These are phyloP conservation scores for Neospermospora avenae DNA, from an alignment of 2,329 filamentous ascomycete species.

Conservation along the genomic window DNA sequence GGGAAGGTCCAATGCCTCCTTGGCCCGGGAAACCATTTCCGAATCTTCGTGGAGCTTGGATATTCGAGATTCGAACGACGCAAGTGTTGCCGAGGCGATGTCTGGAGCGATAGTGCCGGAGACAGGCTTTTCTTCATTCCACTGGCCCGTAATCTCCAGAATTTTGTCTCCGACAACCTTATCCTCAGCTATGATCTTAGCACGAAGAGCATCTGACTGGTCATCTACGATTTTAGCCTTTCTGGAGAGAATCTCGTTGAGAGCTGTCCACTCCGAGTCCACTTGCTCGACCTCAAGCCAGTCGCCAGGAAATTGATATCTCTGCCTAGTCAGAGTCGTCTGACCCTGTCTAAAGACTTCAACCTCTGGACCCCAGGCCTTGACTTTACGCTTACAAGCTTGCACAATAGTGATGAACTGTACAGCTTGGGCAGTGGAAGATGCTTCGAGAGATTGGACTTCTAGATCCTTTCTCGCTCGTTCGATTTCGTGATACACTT, in stretches of 20 bases:
- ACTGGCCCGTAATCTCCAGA: slow-evolving; percentile 75
- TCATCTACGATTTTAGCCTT: slow-evolving; percentile 96
- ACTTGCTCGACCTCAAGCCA: slow-evolving; percentile 97
- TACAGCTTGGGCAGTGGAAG: slow-evolving; percentile 93
- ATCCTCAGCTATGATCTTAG: slow-evolving; percentile 93
- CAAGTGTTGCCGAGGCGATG: slow-evolving; percentile 78
- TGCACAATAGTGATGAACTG: slow-evolving; percentile 98
- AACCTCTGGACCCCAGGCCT: slow-evolving; percentile 91
- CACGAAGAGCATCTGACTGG: slow-evolving; percentile 89
- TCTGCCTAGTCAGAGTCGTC: slow-evolving; percentile 83
- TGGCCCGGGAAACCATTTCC: slow-evolving; percentile 92
- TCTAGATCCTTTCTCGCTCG: slow-evolving; percentile 89
- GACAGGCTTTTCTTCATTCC: slow-evolving; percentile 96
- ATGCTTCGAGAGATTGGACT: slow-evolving; percentile 85
- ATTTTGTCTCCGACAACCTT: slow-evolving; percentile 88
- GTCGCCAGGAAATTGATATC: slow-evolving; percentile 89
- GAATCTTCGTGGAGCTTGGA: slow-evolving; percentile 82
- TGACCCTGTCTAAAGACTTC: slow-evolving; percentile 95
- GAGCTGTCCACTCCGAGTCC: slow-evolving; percentile 89
- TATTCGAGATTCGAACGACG: slow-evolving; percentile 79
- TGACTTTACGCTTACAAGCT: slow-evolving; percentile 90
- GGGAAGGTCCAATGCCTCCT: slow-evolving; percentile 91
- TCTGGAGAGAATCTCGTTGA: slow-evolving; percentile 87
- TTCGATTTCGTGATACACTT: slow-evolving; percentile 88
- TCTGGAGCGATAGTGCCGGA: slow-evolving; percentile 91